A percentile compares a stretch with the other conserved stretches of the same genome.
Evolutionary conservation across 257 asterid species (phyloP).

Genomic region (Leonotis leonurus): DNA sequence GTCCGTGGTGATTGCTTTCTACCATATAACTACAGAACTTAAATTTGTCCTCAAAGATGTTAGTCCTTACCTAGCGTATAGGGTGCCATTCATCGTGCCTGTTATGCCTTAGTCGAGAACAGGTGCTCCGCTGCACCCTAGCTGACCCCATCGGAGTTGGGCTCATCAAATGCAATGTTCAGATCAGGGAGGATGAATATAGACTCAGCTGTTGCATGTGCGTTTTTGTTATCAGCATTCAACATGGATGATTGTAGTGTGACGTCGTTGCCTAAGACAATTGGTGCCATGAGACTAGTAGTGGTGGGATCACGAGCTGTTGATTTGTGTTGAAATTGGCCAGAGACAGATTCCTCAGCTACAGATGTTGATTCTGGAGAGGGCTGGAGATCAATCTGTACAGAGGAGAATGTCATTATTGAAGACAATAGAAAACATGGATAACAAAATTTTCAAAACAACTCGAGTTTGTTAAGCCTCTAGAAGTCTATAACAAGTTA

Average conservation of each 20-base stretch:
- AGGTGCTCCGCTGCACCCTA: neutral
- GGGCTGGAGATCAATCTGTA: constrained; percentile 35
- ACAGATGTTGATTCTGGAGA: neutral
- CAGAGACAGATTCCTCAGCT: constrained; percentile 20
- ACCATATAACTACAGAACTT: constrained; percentile 20
- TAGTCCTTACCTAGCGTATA: constrained; percentile 27
- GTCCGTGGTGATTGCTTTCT: constrained; percentile 6
- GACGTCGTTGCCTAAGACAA: neutral
- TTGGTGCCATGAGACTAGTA: no score
- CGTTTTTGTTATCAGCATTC: neutral
- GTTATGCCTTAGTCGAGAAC: neutral
- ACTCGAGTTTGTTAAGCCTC: no score
- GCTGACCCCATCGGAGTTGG: constrained; percentile 20
- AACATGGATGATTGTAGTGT: neutral
- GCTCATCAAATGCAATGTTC: constrained; percentile 34
- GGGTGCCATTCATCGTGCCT: neutral
- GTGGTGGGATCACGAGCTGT: constrained; percentile 18
- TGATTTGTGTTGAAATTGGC: constrained; percentile 13
- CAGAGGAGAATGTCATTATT: neutral
- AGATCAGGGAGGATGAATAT: constrained; percentile 41
- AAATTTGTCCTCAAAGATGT: constrained; percentile 20
- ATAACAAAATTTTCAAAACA: neutral
- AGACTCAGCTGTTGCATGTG: neutral
- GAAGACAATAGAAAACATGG: neutral
- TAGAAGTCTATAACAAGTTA: no score